phyloP scores from a whole-genome alignment of 495 filamentous ascomycete species.

The Penicillium manginii region DNA sequence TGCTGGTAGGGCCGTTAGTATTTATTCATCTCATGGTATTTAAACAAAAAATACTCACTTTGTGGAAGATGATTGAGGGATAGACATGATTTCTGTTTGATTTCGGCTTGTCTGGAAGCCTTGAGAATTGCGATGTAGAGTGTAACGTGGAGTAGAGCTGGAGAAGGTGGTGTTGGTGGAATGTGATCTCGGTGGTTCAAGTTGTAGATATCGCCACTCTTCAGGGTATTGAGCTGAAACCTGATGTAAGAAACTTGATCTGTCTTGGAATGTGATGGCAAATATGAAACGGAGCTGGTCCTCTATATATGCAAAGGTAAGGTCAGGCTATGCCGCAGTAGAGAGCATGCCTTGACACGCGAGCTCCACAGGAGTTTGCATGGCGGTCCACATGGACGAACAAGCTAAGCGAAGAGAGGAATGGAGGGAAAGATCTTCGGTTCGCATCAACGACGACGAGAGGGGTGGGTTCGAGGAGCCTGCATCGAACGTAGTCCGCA shows the following conservation, averaged over 20 bases:
- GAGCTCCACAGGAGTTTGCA: constrained; percentile 27
- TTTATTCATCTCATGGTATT: not conserved
- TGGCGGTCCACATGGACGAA: constrained; percentile 32
- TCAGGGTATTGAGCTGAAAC: not conserved
- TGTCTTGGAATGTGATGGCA: constrained; percentile 6
- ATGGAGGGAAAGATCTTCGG: constrained; percentile 31
- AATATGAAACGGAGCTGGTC: constrained; percentile 9
- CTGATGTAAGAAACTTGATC: constrained; percentile 1
- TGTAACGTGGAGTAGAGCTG: not conserved
- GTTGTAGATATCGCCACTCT: constrained; percentile 2
- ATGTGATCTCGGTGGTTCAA: not conserved
- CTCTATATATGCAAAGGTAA: constrained; percentile 28
- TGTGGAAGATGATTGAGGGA: constrained; percentile 18
- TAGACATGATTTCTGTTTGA: constrained; percentile 21
- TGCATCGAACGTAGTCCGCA: constrained; percentile 18
- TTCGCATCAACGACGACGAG: constrained; percentile 19
- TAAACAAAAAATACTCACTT: constrained; percentile 13
- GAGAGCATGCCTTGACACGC: constrained; percentile 29
- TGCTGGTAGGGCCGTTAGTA: constrained; percentile 22
- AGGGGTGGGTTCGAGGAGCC: constrained; percentile 12
- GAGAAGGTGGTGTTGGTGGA: not conserved
- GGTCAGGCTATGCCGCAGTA: constrained; percentile 19
- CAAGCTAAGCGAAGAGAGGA: constrained; percentile 18
- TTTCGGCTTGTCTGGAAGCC: not conserved
- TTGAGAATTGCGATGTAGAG: not conserved